phyloP scores from a whole-genome alignment of 306 rosid genomes.

The Purshia tridentata region DNA sequence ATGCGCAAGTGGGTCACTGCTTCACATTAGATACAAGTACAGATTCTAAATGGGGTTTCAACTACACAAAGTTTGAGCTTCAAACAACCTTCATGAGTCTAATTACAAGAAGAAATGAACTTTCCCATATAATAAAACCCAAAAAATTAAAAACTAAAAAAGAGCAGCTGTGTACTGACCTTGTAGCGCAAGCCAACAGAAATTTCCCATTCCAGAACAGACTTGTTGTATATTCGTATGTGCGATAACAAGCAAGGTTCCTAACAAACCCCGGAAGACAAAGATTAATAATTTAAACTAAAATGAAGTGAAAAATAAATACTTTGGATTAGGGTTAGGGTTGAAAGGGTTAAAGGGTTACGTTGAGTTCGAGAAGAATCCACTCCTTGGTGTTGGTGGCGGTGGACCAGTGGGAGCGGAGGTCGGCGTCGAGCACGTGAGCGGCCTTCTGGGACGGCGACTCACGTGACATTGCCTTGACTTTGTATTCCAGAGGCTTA shows the following conservation, averaged over 20 bases:
- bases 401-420: conserved; percentile 94
- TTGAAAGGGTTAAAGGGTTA: conserved; percentile 18
- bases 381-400: conserved; percentile 96
- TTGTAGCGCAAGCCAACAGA: conserved; percentile 90
- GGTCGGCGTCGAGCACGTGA: conserved; percentile 84
- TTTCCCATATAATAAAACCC: neutral
- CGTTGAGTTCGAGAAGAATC: conserved; percentile 86
- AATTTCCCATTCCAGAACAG: conserved; percentile 97
- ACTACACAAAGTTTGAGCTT: too few species aligned
- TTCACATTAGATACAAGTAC: neutral
- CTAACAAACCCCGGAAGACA: conserved; percentile 27
- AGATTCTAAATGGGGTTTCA: neutral
- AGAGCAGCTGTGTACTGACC: conserved; percentile 41
- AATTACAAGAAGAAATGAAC: neutral
- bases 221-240: conserved; percentile 84
- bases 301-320: neutral
- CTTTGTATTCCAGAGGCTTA: conserved; percentile 67
- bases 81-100: neutral
- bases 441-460: conserved; percentile 80
- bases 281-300: neutral
- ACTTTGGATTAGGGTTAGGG: neutral
- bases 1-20: neutral
- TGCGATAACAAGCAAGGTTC: conserved; percentile 89
- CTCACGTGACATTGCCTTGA: conserved; percentile 82
- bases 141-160: neutral